Percentiles rank a stretch among this genome's conserved stretches.
phyloP scores from a whole-genome alignment of 1,139 yeast genomes.

The Taphrina communis region DNA sequence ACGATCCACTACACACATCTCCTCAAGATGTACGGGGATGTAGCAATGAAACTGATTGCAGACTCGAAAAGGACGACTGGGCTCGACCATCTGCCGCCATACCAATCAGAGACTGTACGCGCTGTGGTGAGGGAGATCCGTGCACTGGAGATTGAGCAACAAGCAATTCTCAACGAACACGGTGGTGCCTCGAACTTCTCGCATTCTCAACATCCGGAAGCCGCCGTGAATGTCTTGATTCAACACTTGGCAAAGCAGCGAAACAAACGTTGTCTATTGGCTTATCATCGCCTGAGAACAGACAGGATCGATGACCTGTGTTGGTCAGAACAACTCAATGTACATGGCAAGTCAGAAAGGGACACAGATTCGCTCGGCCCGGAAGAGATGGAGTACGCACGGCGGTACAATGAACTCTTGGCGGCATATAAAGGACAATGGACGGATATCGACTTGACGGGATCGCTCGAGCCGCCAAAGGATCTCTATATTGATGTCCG shows the following conservation, averaged over 20 bases:
- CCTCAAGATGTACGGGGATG: constrained; percentile 79
- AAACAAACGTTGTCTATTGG: constrained; percentile 85
- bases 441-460: constrained; percentile 86
- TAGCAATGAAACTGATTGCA: constrained; percentile 75
- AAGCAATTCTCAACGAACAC: constrained; percentile 50
- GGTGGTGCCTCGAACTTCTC: constrained; percentile 57
- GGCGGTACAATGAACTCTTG: constrained; percentile 71
- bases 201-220: constrained; percentile 50
- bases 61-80: constrained; percentile 82
- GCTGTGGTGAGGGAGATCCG: constrained; percentile 59
- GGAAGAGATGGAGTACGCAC: constrained; percentile 78
- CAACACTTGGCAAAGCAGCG: constrained; percentile 82
- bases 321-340: constrained; percentile 57
- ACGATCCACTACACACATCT: neutral
- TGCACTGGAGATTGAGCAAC: constrained; percentile 58
- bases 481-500: constrained; percentile 93
- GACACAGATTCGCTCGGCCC: constrained; percentile 59
- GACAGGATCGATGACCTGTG: constrained; percentile 69
- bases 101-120: constrained; percentile 76
- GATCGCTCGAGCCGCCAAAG: constrained; percentile 85
- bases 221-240: constrained; percentile 74
- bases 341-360: constrained; percentile 22
- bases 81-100: constrained; percentile 71
- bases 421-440: constrained; percentile 78
- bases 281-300: constrained; percentile 77